phyloP scores from a whole-genome alignment of 2,329 filamentous ascomycete genomes.

The Diaporthe velutina region DNA sequence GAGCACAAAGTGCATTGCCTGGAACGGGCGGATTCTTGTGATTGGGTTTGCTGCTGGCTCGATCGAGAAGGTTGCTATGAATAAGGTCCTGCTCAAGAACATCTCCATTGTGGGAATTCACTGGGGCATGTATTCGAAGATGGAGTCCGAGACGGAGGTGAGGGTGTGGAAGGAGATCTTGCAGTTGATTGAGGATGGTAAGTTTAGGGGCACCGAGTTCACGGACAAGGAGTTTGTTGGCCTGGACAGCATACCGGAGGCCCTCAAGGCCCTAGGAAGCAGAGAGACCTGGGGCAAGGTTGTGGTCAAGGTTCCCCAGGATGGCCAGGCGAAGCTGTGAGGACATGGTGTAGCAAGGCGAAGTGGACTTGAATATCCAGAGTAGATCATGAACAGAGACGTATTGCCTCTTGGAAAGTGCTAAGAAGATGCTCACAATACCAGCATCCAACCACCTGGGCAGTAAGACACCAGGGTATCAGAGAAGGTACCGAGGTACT shows the following conservation, averaged over 20 bases:
- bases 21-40: conserved; percentile 90
- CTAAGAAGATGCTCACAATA: not conserved
- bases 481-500: not conserved
- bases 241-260: conserved; percentile 81
- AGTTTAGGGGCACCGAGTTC: conserved; percentile 86
- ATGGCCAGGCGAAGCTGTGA: conserved; percentile 69
- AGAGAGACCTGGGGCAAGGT: conserved; percentile 97
- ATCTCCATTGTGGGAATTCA: conserved; percentile 90
- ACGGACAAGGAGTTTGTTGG: conserved; percentile 86
- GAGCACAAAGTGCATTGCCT: conserved; percentile 91
- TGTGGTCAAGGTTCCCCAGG: conserved; percentile 85
- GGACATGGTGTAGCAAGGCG: not conserved
- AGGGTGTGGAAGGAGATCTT: conserved; percentile 88
- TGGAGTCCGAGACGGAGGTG: conserved; percentile 78
- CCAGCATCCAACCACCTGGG: not conserved
- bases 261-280: conserved; percentile 81
- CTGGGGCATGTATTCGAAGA: conserved; percentile 86
- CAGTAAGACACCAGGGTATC: no score
- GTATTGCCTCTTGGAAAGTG: no score
- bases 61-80: conserved; percentile 94
- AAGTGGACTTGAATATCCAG: not conserved
- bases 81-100: conserved; percentile 93
- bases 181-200: conserved; percentile 80
- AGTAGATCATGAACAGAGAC: not conserved
- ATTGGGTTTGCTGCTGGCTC: conserved; percentile 89